phyloP scores from a whole-genome alignment of 495 filamentous ascomycete genomes.

The Antarctomyces pellizariae region DNA sequence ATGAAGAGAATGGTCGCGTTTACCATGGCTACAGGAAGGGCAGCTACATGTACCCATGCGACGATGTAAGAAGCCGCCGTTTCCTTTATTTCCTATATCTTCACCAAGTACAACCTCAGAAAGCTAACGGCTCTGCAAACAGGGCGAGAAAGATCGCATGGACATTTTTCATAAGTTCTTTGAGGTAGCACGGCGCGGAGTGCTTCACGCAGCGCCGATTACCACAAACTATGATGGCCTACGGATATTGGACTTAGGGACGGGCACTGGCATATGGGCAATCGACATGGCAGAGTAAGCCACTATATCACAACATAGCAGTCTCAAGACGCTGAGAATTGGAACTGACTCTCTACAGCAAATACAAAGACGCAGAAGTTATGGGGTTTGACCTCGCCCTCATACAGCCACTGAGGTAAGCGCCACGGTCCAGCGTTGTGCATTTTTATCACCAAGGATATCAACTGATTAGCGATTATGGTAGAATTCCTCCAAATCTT shows the following conservation, averaged over 20 bases:
- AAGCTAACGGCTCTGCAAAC: neutral
- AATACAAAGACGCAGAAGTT: conserved; percentile 37
- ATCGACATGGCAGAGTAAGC: conserved; percentile 68
- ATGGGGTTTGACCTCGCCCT: conserved; percentile 54
- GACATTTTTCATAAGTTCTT: conserved; percentile 63
- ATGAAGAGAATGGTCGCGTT: conserved; percentile 8
- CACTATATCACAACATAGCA: conserved; percentile 4
- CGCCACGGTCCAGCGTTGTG: neutral
- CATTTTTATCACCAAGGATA: conserved; percentile 4
- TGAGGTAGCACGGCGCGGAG: conserved; percentile 35
- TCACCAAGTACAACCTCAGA: neutral
- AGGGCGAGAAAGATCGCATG: conserved; percentile 48
- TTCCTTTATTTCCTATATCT: neutral
- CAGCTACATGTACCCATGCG: conserved; percentile 12
- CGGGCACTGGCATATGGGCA: conserved; percentile 79
- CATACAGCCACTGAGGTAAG: conserved; percentile 55
- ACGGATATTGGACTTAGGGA: conserved; percentile 60
- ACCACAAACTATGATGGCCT: conserved; percentile 19
- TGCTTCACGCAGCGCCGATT: conserved; percentile 31
- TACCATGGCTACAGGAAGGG: conserved; percentile 10
- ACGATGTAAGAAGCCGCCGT: too few relatives aligned
- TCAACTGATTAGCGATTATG: conserved; percentile 3
- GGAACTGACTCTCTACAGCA: conserved; percentile 14
- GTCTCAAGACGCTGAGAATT: too few relatives aligned
- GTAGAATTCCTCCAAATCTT: conserved; percentile 52